phyloP scores from a whole-genome alignment of 345 rosid genomes.

The Salix arbutifolia region DNA sequence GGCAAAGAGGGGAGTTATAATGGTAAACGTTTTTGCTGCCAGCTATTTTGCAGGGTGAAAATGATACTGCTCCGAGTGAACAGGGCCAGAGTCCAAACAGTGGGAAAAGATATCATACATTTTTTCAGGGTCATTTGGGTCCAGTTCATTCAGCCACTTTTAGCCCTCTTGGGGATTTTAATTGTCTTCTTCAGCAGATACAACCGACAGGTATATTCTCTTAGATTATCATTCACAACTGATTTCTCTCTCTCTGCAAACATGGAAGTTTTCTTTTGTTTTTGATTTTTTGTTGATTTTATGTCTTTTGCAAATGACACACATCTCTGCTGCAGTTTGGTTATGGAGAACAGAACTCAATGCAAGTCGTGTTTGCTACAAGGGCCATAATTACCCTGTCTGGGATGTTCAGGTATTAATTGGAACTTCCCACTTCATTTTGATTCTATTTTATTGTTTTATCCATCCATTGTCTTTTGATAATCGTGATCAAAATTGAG shows the following conservation, averaged over 20 bases:
- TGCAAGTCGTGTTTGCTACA: conserved; percentile 96
- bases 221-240: neutral
- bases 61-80: conserved; percentile 48
- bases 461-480: neutral
- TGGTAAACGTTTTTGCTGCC: conserved; percentile 28
- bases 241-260: neutral
- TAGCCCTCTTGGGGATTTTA: conserved; percentile 84
- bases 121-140: conserved; percentile 87
- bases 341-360: conserved; percentile 94
- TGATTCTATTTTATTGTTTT: neutral
- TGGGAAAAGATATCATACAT: conserved; percentile 58
- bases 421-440: neutral
- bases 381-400: conserved; percentile 99
- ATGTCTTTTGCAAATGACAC: neutral
- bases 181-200: conserved; percentile 91
- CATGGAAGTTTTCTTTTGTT: neutral
- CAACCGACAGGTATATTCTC: conserved; percentile 53
- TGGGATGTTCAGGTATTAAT: conserved; percentile 89
- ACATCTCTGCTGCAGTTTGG: conserved; percentile 51
- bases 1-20: conserved; percentile 1
- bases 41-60: conserved; percentile 77
- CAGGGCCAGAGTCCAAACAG: conserved; percentile 41
- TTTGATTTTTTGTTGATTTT: neutral
- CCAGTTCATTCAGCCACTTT: conserved; percentile 89
- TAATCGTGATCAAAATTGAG: neutral